Conservation (phyloP, 257 asterid genomes). For the Primulina eburnea region DNA sequence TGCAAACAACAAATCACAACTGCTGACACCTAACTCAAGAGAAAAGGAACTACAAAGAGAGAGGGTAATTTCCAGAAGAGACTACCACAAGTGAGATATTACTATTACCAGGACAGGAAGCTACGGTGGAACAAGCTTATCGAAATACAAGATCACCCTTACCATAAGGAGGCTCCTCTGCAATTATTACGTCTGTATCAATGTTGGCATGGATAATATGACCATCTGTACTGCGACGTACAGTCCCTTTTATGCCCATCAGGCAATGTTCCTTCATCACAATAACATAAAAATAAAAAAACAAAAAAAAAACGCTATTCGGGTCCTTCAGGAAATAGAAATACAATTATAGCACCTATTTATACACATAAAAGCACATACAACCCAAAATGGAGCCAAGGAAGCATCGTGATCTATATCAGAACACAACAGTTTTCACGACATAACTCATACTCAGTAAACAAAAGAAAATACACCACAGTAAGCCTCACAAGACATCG, state of each 20-base stretch:
- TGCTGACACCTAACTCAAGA: background rate
- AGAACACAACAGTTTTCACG: no score
- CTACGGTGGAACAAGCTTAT: background rate
- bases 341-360: conserved; percentile 16
- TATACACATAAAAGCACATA: conserved; percentile 9
- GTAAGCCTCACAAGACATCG: background rate
- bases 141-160: conserved; percentile 26
- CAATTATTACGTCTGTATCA: conserved; percentile 97
- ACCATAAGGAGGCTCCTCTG: conserved; percentile 99
- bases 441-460: background rate
- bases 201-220: conserved; percentile 99
- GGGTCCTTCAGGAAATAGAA: background rate
- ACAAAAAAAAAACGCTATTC: conserved; percentile 7
- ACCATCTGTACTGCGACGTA: conserved; percentile 98
- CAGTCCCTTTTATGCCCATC: conserved; percentile 98
- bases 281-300: conserved; percentile 16
- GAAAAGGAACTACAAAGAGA: conserved; percentile 1
- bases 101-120: conserved; percentile 12
- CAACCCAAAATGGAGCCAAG: conserved; percentile 2
- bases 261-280: conserved; percentile 84
- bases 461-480: background rate
- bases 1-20: conserved; percentile 4
- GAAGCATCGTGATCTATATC: background rate
- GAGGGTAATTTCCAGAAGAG: background rate
- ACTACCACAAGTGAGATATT: conserved; percentile 12